A percentile compares a stretch with the other conserved stretches of the same genome.
These are phyloP conservation scores for Aspergillus saccharolyticus DNA, from an alignment of 495 filamentous ascomycete species.

Conservation along the genomic window DNA sequence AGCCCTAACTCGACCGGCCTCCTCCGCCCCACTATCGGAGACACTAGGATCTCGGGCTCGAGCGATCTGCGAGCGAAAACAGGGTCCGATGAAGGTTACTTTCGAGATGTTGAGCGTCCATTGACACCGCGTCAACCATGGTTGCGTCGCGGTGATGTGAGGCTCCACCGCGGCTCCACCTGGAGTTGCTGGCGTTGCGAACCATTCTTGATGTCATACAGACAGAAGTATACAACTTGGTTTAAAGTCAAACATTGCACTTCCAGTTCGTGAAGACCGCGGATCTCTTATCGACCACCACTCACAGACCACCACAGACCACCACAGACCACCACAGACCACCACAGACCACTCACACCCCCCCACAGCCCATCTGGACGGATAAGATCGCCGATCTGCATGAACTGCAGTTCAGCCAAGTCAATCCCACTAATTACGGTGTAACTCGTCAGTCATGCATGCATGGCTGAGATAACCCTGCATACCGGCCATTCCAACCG, in stretches of 20 bases:
- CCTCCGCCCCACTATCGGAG: too few species aligned
- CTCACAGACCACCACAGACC: too few species aligned
- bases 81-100: not conserved
- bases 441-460: too few species aligned
- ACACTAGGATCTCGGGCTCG: not conserved
- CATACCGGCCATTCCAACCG: not conserved
- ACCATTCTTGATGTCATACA: not conserved
- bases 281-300: too few species aligned
- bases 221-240: too few species aligned
- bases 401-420: not conserved
- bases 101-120: not conserved
- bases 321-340: too few species aligned
- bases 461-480: not conserved
- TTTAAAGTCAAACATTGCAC: too few species aligned
- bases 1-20: not conserved
- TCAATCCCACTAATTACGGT: too few species aligned
- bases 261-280: too few species aligned
- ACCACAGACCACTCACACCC: too few species aligned
- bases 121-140: not conserved
- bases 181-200: too few species aligned
- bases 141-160: conserved; percentile 1
- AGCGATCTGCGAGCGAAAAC: not conserved
- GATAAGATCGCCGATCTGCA: not conserved
- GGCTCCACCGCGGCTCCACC: not conserved
- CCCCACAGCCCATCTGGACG: too few species aligned